Conservation (phyloP, 176 grass and related monocot species). For the Calamus simplicifolius region DNA sequence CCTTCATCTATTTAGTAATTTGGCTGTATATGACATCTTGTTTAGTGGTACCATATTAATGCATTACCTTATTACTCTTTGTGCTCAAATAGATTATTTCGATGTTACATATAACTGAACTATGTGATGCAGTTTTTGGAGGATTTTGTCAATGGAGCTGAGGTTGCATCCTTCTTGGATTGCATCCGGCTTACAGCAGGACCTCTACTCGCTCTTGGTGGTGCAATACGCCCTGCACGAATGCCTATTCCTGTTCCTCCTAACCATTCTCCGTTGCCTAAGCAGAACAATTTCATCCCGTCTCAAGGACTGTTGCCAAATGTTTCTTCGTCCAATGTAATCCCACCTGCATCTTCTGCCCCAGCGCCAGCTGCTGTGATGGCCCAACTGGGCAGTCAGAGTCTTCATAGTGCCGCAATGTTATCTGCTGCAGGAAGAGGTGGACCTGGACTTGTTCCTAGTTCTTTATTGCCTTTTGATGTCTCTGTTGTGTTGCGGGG, state of each 20-base stretch:
- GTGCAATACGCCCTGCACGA: conserved; percentile 93
- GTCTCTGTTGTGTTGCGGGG: conserved; percentile 98
- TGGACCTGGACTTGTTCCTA: conserved; percentile 95
- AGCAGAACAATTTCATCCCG: conserved; percentile 36
- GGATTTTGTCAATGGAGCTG: conserved; percentile 97
- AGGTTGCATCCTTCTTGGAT: conserved; percentile 98
- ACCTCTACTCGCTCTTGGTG: conserved; percentile 93
- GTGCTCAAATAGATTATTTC: no score
- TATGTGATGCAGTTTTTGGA: conserved; percentile 74
- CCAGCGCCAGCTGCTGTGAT: conserved; percentile 27
- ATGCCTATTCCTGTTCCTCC: conserved; percentile 86
- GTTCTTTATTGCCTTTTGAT: conserved; percentile 96
- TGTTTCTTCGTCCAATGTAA: conserved; percentile 45
- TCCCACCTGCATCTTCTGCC: conserved; percentile 34
- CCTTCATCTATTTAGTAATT: no score
- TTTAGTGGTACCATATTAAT: no score
- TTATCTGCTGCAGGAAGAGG: conserved; percentile 77
- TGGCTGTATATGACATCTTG: no score
- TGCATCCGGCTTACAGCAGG: conserved; percentile 91
- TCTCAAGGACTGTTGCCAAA: conserved; percentile 44
- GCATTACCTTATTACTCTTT: no score
- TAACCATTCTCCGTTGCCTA: conserved; percentile 44
- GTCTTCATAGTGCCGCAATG: conserved; percentile 66
- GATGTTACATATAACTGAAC: no score
- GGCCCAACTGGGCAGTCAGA: conserved; percentile 65